phyloP scores from a whole-genome alignment of 2,329 filamentous ascomycete species.

The Daldinia sp. region DNA sequence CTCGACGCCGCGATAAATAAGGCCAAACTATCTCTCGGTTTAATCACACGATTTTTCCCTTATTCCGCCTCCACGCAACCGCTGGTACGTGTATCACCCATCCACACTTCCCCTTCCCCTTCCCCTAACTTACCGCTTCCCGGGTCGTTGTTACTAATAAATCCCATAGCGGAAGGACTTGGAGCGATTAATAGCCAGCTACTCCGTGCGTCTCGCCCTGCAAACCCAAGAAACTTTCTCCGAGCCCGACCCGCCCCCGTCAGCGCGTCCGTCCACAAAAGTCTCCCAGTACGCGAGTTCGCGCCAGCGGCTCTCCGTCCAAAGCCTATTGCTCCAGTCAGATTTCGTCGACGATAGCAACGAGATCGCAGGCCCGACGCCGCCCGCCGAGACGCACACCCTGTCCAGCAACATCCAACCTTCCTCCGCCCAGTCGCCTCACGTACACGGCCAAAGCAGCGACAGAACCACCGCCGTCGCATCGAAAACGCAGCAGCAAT shows the following conservation, averaged over 20 bases:
- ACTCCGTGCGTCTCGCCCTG: slow-evolving; percentile 45
- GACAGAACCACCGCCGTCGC: not conserved
- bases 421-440: not conserved
- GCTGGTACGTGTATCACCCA: slow-evolving; percentile 39
- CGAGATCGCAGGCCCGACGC: slow-evolving; percentile 45
- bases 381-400: slow-evolving; percentile 42
- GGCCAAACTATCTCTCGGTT: slow-evolving; percentile 47
- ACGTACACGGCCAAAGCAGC: slow-evolving; percentile 2
- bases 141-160: not conserved
- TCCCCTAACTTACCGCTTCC: not conserved
- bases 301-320: slow-evolving; percentile 55
- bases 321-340: slow-evolving; percentile 56
- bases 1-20: slow-evolving; percentile 46
- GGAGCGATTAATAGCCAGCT: slow-evolving; percentile 47
- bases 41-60: slow-evolving; percentile 48
- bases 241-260: slow-evolving; percentile 41
- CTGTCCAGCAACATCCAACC: not conserved
- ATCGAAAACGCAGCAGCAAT: slow-evolving; percentile 14
- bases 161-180: slow-evolving; percentile 45
- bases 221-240: slow-evolving; percentile 44
- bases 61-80: slow-evolving; percentile 49
- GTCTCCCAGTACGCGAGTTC: slow-evolving; percentile 50
- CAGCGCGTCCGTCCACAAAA: slow-evolving; percentile 39
- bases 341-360: slow-evolving; percentile 57
- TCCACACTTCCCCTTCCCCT: not conserved